A percentile compares a stretch with the other conserved stretches of the same genome.
Conservation (phyloP, 106 monocot genomes). For the Phalaenopsis equestris region DNA sequence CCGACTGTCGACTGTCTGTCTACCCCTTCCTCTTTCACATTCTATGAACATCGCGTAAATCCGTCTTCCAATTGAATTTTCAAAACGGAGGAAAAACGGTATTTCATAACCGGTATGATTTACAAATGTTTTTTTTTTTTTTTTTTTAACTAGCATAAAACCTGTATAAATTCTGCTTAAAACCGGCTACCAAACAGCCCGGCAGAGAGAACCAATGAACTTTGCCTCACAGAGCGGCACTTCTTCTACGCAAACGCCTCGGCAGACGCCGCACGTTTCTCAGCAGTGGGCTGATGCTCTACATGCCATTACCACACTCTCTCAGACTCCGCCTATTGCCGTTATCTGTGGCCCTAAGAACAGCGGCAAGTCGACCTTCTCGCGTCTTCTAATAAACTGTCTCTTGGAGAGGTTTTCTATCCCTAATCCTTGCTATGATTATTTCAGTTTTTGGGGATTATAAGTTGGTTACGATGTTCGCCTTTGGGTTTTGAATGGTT, state of each 20-base stretch:
- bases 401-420: conserved; percentile 48
- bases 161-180: too few species aligned
- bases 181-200: not conserved
- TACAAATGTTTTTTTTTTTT: too few species aligned
- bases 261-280: conserved; percentile 9
- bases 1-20: too few species aligned
- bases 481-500: not conserved
- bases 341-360: conserved; percentile 82
- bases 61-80: too few species aligned
- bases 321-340: conserved; percentile 28
- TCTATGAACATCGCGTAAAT: too few species aligned
- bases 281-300: conserved; percentile 48
- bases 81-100: too few species aligned
- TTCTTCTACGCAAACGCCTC: not conserved
- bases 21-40: too few species aligned
- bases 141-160: too few species aligned
- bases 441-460: not conserved
- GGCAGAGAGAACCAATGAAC: not conserved
- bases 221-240: not conserved
- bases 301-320: conserved; percentile 13
- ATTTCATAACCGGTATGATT: too few species aligned
- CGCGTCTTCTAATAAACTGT: conserved; percentile 68
- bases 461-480: not conserved
- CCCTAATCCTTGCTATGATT: not conserved
- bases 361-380: conserved; percentile 91